Evolutionary conservation across 2,329 filamentous ascomycete species (phyloP), one percentile per base, ranked within the genome.

Genomic region (Fusarium agapanthi): DNA sequence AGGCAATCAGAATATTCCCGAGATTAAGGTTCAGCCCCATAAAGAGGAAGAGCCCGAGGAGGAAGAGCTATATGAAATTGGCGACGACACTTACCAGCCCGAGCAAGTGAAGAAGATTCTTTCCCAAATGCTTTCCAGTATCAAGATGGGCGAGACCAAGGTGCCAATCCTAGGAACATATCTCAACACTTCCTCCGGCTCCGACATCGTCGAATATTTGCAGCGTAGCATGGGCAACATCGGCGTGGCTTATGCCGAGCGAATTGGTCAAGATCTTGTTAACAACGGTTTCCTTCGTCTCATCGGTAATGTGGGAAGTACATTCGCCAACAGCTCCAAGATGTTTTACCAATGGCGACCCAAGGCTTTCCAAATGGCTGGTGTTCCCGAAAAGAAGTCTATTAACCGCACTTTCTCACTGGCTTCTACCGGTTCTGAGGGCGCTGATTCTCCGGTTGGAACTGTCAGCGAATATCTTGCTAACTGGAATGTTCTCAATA

Each of bases 261-360:
- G 93, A 50, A 95, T 99, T 74, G 96, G 96, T 16, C 96, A 99
- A 83, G 96, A 99, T 80, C 87, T 99, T 74, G 91, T 98, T 58
- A 86, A 89, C 34, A 90, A 93, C 79, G 95, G 96, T 41, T 95
- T 98, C 79, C 85, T 99, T 78, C 91, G 96, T 57, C 86, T 99
- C 59, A 90, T 99, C 69, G 96, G 96, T 73, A 98, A 96, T 77
- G 95, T 99, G 60, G 96, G 96, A 68, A 98, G 90, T 83, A 94
- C 92, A 3, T 99, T 99, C 80, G 95, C 95, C 76, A 99, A 99
- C 84, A 98, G 95, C 86, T 97, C 95, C 73, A 94, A 93, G 83
- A 93, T 98, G 90, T 95, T 93, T 80, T 99, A 99, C 81, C 96
- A 99, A 82, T 99, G 96, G 96, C 92, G 94, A 61, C 90, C 95